Evolutionary conservation across 805 yeast species (phyloP).

Genomic region (Jamesozyma jinghongensis): DNA sequence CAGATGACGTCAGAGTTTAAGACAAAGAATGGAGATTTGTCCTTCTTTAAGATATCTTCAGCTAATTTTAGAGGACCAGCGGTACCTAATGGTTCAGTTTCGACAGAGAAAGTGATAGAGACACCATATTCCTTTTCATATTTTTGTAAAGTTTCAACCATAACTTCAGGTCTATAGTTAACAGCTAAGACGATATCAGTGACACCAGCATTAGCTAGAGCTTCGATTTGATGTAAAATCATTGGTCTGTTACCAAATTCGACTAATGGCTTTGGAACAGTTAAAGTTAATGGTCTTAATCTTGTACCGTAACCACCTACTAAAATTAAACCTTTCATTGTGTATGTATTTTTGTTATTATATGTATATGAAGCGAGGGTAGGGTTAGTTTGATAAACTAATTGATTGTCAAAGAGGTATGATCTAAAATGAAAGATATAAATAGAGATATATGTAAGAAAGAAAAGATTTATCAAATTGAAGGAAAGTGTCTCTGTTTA

Average conservation of each 20-base stretch:
- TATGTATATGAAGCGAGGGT: neutral
- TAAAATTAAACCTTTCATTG: constrained; percentile 91
- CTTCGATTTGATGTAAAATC: constrained; percentile 98
- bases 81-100: constrained; percentile 98
- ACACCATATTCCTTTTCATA: constrained; percentile 95
- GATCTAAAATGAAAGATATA: neutral
- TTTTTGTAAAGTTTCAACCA: constrained; percentile 90
- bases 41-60: constrained; percentile 86
- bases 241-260: constrained; percentile 99
- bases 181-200: constrained; percentile 98
- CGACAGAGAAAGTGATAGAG: constrained; percentile 91
- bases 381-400: neutral
- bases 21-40: constrained; percentile 93
- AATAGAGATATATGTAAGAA: no score
- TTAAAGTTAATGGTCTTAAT: constrained; percentile 94
- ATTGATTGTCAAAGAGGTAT: neutral
- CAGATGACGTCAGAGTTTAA: constrained; percentile 98
- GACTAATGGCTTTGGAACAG: constrained; percentile 93
- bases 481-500: no score
- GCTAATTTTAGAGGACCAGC: constrained; percentile 99
- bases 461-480: no score
- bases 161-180: constrained; percentile 98
- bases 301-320: constrained; percentile 99
- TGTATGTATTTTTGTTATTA: no score
- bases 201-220: constrained; percentile 95